Evolutionary conservation across 106 monocot species (phyloP), one percentile per base, ranked within the genome.

Genomic region (Acorus calamus): DNA sequence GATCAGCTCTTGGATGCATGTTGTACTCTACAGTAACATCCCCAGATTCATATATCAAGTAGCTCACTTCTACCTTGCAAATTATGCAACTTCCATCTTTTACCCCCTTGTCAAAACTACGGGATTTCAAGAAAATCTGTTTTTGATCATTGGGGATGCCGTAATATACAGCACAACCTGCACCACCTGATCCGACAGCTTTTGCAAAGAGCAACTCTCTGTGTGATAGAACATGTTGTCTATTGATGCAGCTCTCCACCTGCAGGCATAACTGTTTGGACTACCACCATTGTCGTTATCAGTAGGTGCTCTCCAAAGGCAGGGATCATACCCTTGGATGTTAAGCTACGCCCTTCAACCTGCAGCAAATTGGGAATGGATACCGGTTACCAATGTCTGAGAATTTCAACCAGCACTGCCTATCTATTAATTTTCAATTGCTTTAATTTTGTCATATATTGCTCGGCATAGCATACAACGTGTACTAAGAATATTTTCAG

Each of bases 221-320:
- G 69, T 43, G 54, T 65, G 74, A 56, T 85, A 83, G 56, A 70
- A 62, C 10, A 91, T 57, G 8, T 66, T 82, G 63, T 91, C 80
- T 8, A 91, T 77, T 44, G 46, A 75, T 11, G 79, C 70, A 28
- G 70, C 65, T 57, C 69, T 85, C 88, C 96, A 98, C 58, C 64
- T 80, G 11, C 75, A 69, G 49, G 73, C 72, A 53, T 88, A 88
- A 66, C 91, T 85, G 56, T 71, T 54, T 61, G 65, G 8, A 11
- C 67, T 78, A 6, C 94, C 96, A 70, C 91, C 91, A 55, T 98
- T 98, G 70, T 98, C 96, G 43, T 98, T 98, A 71, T 98, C 91
- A 14, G 85, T 98, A 57, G 83, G 85, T 53, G 96, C 88, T 55
- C 96, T 77, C 87, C 88, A 98, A 6, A 98, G 76, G 79, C 91